Conservation (phyloP, 2,329 filamentous ascomycete species). For the Albophoma yamanashiensis region DNA sequence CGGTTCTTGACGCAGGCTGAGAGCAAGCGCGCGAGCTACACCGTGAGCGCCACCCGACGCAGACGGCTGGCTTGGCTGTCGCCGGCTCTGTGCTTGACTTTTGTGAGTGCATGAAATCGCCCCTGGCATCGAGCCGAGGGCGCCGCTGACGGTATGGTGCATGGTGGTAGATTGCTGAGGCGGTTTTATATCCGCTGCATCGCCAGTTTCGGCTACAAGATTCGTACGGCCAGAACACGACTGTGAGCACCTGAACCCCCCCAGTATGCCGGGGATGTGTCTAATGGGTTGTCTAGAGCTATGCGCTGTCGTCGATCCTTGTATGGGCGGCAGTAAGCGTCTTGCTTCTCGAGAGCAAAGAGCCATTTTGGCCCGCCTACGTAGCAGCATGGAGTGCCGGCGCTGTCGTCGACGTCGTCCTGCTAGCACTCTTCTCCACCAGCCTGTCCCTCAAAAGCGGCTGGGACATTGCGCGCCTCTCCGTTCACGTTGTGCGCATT, state of each 20-base stretch:
- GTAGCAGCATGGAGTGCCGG: conserved; percentile 3
- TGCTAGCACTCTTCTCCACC: background rate
- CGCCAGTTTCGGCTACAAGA: background rate
- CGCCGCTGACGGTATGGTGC: background rate
- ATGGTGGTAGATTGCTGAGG: background rate
- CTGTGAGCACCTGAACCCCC: background rate
- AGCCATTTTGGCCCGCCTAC: conserved; percentile 6
- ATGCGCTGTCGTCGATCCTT: conserved; percentile 2
- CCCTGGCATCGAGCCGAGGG: background rate
- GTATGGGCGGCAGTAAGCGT: conserved; percentile 4
- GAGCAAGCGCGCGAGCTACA: background rate
- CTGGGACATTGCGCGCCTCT: background rate
- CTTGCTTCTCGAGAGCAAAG: conserved; percentile 2
- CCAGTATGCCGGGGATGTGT: background rate
- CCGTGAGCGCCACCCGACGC: background rate
- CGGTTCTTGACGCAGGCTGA: background rate
- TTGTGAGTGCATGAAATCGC: background rate
- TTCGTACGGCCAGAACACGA: background rate
- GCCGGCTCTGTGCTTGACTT: background rate
- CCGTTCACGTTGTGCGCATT: background rate
- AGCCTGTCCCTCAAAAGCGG: background rate
- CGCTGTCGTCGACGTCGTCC: conserved; percentile 1
- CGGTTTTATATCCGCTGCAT: background rate
- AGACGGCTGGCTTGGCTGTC: background rate
- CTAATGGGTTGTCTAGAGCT: background rate